Base-by-base conservation (phyloP, 1,284 basidiomycete genomes). In the Microbotryum scabiosae region DNA sequence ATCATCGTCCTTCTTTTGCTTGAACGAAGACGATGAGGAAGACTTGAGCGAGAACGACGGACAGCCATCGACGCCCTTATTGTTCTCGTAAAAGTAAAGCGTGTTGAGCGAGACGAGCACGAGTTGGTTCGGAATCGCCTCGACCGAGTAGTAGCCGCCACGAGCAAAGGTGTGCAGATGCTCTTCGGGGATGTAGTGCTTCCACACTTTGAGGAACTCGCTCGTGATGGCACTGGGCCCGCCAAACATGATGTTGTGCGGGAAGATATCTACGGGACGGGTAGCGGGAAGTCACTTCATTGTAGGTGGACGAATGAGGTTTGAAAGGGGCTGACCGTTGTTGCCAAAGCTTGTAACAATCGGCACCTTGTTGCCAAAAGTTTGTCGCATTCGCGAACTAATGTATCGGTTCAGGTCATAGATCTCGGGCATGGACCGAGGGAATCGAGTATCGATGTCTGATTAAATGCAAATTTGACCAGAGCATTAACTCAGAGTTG, bases 61-160 rank as follows among this genome's bases (percentile, higher is more conserved):
- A 57, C 77, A 78, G 2, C 76, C 76, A 51, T 77, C 76, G 20
- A 73, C 67, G 18, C 88, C 87, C 78, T 90, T 88, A 77, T 96
- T 96, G 41, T 85, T 85, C 72, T 90, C 86, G 75, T 88, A 96
- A 77, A 90, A 93, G 76, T 90, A 96, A 75, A 96, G 82, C 2
- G 91, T 93, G 76, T 94, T 96, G 62, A 96, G 77, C 67, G 85
- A 87, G 73, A 96, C 84, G 51, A 87, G 88, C 9, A 88, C 88
- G 21, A 94, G 72, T 57, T 81, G 73, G 69, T 85, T 80, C 41
- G 26, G 52, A 28, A 94, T 82, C 41, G 94, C 85, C 72, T 96
- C 90, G 44, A 82, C 80, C 4, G 87, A 82, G 72, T 82, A 96
- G 77, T 94, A 94, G 32, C 85, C 90, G 10, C 91, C 76, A 6